Conservation (phyloP, 345 rosid species). For the Camelina neglecta region DNA sequence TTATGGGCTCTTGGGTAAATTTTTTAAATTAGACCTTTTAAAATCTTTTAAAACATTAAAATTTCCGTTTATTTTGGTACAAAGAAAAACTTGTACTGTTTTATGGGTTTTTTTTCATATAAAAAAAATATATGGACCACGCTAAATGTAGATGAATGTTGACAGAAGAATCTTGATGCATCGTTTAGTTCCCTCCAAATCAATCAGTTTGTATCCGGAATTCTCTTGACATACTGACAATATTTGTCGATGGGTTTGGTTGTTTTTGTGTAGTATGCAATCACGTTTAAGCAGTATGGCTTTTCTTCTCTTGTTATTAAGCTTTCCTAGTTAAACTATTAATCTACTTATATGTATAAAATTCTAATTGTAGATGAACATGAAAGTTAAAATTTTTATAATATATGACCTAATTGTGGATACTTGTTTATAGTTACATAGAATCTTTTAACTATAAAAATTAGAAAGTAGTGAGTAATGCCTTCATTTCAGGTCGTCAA, state of each 20-base stretch:
- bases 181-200: too few relatives aligned
- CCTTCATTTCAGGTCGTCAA: constrained; percentile 5
- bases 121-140: too few relatives aligned
- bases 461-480: neutral
- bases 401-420: too few relatives aligned
- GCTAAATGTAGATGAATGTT: too few relatives aligned
- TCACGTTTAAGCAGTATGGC: neutral
- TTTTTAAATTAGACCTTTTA: too few relatives aligned
- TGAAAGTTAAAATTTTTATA: neutral
- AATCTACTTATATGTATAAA: neutral
- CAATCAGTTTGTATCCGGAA: too few relatives aligned
- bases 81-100: too few relatives aligned
- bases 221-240: neutral
- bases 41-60: too few relatives aligned
- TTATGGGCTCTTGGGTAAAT: too few relatives aligned
- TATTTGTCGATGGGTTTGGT: neutral
- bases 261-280: constrained; percentile 8
- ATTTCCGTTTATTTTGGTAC: too few relatives aligned
- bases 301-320: neutral
- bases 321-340: neutral
- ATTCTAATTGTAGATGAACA: neutral
- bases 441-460: neutral
- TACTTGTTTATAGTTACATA: neutral
- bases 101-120: too few relatives aligned
- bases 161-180: too few relatives aligned